Evolutionary conservation across 2,329 filamentous ascomycete genomes (phyloP).

Genomic region (Fusarium marasasianum): DNA sequence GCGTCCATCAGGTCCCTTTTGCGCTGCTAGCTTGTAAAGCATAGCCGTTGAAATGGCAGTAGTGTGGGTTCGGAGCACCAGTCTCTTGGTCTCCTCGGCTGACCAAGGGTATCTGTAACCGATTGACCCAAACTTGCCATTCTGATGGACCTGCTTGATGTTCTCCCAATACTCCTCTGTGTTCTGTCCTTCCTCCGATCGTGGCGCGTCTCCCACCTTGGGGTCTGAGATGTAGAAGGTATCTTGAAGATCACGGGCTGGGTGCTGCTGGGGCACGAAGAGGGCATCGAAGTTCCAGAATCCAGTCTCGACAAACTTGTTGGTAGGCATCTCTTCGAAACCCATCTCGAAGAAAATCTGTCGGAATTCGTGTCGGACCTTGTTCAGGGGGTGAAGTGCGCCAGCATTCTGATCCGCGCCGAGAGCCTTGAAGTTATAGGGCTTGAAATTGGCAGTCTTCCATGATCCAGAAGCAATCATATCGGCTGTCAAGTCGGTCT

Average conservation of each 20-base stretch:
- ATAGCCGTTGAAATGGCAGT: conserved; percentile 92
- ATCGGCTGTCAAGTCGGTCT: conserved; percentile 93
- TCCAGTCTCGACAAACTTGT: conserved; percentile 91
- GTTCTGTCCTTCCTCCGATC: conserved; percentile 67
- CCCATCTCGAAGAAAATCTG: conserved; percentile 99
- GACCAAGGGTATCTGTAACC: conserved; percentile 97
- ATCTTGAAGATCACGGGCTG: conserved; percentile 95
- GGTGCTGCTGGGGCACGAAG: conserved; percentile 95
- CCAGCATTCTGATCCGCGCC: conserved; percentile 70
- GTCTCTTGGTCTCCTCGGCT: conserved; percentile 82
- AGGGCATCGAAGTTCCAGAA: conserved; percentile 99
- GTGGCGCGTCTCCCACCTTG: conserved; percentile 74
- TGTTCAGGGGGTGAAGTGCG: conserved; percentile 79
- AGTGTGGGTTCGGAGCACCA: conserved; percentile 95
- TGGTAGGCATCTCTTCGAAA: conserved; percentile 97
- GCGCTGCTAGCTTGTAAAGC: conserved; percentile 86
- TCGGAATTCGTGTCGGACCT: conserved; percentile 94
- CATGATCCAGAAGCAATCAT: conserved; percentile 89
- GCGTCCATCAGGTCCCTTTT: conserved; percentile 76
- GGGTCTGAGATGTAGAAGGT: conserved; percentile 99
- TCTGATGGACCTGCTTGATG: conserved; percentile 85
- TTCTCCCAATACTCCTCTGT: conserved; percentile 91
- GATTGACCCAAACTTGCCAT: conserved; percentile 92
- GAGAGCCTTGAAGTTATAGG: conserved; percentile 77
- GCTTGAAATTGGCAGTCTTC: conserved; percentile 93